phyloP scores from a whole-genome alignment of 2,329 filamentous ascomycete genomes.

The Ophiosphaerella narmari region DNA sequence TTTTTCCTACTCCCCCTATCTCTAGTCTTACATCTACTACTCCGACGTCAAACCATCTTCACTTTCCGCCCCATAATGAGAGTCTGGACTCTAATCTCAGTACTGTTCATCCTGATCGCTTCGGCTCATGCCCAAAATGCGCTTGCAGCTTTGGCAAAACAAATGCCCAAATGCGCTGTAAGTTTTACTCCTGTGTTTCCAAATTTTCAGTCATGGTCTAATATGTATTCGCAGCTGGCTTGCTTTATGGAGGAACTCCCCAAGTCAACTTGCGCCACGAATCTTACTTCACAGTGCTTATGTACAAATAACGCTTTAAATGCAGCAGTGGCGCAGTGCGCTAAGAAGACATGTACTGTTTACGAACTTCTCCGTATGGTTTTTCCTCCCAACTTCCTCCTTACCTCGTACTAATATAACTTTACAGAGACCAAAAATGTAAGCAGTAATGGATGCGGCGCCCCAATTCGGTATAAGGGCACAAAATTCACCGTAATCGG shows the following conservation, averaged over 20 bases:
- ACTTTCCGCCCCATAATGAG: constrained; percentile 10
- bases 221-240: constrained; percentile 14
- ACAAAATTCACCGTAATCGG: constrained; percentile 34
- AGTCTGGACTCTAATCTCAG: constrained; percentile 2
- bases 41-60: neutral
- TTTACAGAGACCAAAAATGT: constrained; percentile 45
- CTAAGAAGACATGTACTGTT: constrained; percentile 42
- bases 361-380: constrained; percentile 40
- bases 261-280: constrained; percentile 44
- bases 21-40: too few species aligned
- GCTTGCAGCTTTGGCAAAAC: constrained; percentile 13
- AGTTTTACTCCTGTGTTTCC: neutral
- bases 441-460: constrained; percentile 42
- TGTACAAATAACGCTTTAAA: constrained; percentile 45
- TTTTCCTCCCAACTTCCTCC: neutral
- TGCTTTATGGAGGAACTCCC: constrained; percentile 30
- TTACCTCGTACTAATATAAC: neutral
- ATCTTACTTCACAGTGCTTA: constrained; percentile 46
- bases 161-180: constrained; percentile 25
- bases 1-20: neutral
- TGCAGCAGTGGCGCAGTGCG: constrained; percentile 39
- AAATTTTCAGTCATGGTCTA: neutral
- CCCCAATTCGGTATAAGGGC: constrained; percentile 41
- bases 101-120: constrained; percentile 6
- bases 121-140: constrained; percentile 15